phyloP scores from a whole-genome alignment of 2,329 filamentous ascomycete species.

The Diaporthe velutina region DNA sequence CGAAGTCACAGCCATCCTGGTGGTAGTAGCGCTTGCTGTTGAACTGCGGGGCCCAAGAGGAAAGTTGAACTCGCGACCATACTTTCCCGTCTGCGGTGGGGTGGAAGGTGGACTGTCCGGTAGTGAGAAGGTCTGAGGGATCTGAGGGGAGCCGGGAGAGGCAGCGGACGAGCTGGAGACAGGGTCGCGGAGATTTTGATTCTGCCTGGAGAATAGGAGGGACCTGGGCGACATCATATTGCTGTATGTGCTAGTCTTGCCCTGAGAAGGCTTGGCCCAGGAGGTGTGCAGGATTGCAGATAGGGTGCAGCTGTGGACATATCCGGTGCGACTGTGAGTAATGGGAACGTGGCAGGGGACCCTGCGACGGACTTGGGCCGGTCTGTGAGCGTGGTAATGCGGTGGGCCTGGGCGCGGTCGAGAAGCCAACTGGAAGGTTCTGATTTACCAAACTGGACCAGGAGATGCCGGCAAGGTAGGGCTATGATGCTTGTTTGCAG shows the following conservation, averaged over 20 bases:
- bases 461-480: conserved; percentile 19
- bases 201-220: conserved; percentile 53
- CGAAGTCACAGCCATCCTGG: conserved; percentile 46
- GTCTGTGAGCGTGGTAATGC: conserved; percentile 24
- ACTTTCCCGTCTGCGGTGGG: conserved; percentile 45
- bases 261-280: conserved; percentile 41
- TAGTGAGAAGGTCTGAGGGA: conserved; percentile 38
- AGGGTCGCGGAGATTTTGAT: conserved; percentile 42
- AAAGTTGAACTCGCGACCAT: conserved; percentile 45
- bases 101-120: conserved; percentile 32
- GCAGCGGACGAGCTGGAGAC: conserved; percentile 38
- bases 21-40: conserved; percentile 42
- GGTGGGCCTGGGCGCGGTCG: conserved; percentile 24
- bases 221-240: conserved; percentile 56
- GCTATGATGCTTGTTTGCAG: conserved; percentile 31
- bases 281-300: conserved; percentile 25
- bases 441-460: conserved; percentile 32
- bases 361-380: conserved; percentile 26
- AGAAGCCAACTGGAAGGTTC: conserved; percentile 36
- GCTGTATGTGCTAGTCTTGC: conserved; percentile 31
- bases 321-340: conserved; percentile 33
- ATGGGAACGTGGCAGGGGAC: conserved; percentile 12
- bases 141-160: conserved; percentile 34
- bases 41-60: conserved; percentile 38
- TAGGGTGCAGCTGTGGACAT: conserved; percentile 37